Evolutionary conservation across 1,284 basidiomycete species (phyloP).

Genomic region (Cryptococcus sp.): DNA sequence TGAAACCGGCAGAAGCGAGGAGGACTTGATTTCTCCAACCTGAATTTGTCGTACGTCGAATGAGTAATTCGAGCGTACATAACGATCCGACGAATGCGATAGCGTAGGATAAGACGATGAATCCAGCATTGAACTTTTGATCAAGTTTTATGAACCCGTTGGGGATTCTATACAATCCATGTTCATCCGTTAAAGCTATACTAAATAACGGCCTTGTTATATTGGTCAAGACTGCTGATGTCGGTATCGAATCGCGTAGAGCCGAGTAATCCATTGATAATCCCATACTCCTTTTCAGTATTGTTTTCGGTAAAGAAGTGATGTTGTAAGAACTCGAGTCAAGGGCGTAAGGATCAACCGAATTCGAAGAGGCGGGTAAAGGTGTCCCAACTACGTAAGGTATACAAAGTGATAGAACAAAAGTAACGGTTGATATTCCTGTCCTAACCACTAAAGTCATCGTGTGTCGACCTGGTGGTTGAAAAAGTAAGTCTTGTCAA

Average conservation of each 20-base stretch:
- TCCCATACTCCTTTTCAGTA: no score
- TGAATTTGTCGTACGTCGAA: constrained; percentile 45
- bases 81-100: constrained; percentile 48
- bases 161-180: constrained; percentile 12
- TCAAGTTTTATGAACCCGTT: constrained; percentile 30
- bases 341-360: background rate
- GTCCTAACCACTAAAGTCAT: background rate
- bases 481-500: background rate
- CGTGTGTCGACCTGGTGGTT: background rate
- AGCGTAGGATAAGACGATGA: constrained; percentile 46
- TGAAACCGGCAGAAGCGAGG: constrained; percentile 44
- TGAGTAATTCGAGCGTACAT: constrained; percentile 49
- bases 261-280: background rate
- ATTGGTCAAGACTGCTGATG: background rate
- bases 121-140: constrained; percentile 41
- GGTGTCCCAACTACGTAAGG: constrained; percentile 15
- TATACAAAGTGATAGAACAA: constrained; percentile 13
- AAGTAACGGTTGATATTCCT: background rate
- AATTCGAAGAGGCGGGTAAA: background rate
- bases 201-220: no score
- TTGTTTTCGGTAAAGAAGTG: background rate
- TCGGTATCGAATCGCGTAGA: background rate
- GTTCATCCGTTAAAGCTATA: background rate
- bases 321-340: background rate
- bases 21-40: constrained; percentile 46